Evolutionary conservation across 108 stramenopile genomes (phyloP).

Genomic region (Schizochytrium sp.): DNA sequence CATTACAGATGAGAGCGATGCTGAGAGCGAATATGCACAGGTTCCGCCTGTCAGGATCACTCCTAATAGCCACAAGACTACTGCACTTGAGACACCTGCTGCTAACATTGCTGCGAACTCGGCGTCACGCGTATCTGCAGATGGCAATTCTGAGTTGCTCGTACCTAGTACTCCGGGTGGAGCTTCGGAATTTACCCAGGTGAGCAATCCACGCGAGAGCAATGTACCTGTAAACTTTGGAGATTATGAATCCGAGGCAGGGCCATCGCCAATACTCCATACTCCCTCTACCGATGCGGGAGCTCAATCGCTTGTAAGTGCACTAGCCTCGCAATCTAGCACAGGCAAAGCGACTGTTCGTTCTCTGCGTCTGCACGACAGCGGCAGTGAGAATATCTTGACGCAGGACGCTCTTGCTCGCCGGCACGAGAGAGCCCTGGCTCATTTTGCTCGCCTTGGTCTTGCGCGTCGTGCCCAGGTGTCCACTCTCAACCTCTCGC

Average conservation of each 20-base stretch:
- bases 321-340: neutral
- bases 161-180: too few relatives aligned
- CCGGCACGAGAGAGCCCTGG: neutral
- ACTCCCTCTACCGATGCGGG: neutral
- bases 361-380: neutral
- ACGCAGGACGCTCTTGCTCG: neutral
- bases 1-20: neutral
- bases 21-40: neutral
- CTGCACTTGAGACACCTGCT: neutral
- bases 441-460: neutral
- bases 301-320: neutral
- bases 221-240: conserved; percentile 36
- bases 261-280: neutral
- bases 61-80: neutral
- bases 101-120: too few relatives aligned
- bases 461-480: conserved; percentile 1
- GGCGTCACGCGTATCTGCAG: too few relatives aligned
- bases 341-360: neutral
- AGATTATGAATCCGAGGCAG: neutral
- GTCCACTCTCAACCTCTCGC: conserved; percentile 1
- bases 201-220: neutral
- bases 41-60: neutral
- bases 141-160: too few relatives aligned
- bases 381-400: neutral
- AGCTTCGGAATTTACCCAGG: too few relatives aligned